These are phyloP conservation scores for Tillandsia leiboldiana DNA, from an alignment of 176 grass and related monocot species.

Conservation along the genomic window DNA sequence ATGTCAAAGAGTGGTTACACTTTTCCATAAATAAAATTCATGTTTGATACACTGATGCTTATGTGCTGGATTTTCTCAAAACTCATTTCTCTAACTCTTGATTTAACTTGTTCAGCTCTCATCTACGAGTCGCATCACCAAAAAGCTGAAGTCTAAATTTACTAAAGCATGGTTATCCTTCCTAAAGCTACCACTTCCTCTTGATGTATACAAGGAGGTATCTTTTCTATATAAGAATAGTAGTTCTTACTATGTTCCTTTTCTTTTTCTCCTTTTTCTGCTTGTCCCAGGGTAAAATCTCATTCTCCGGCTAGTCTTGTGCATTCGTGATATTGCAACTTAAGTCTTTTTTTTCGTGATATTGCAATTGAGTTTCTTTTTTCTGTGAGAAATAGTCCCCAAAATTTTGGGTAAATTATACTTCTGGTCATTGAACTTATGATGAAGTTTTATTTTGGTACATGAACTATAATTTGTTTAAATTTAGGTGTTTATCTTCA, in stretches of 20 bases:
- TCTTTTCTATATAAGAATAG: background rate
- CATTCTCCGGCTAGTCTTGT: no score
- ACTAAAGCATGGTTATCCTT: constrained; percentile 83
- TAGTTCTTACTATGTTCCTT: background rate
- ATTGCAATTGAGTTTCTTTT: no score
- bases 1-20: background rate
- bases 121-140: constrained; percentile 38
- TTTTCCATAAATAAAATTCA: background rate
- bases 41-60: background rate
- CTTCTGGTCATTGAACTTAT: no score
- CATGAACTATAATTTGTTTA: no score
- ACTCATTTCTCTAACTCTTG: constrained; percentile 3
- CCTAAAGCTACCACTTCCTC: constrained; percentile 79
- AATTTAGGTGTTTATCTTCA: no score
- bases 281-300: constrained; percentile 1
- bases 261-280: background rate
- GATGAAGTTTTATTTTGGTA: no score
- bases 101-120: constrained; percentile 28
- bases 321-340: no score
- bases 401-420: no score
- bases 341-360: no score
- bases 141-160: constrained; percentile 73
- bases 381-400: no score
- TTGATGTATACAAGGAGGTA: constrained; percentile 99
- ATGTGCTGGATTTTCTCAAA: constrained; percentile 12